Evolutionary conservation across 2,329 filamentous ascomycete genomes (phyloP).

Genomic region (Fusarium sarcochroum): DNA sequence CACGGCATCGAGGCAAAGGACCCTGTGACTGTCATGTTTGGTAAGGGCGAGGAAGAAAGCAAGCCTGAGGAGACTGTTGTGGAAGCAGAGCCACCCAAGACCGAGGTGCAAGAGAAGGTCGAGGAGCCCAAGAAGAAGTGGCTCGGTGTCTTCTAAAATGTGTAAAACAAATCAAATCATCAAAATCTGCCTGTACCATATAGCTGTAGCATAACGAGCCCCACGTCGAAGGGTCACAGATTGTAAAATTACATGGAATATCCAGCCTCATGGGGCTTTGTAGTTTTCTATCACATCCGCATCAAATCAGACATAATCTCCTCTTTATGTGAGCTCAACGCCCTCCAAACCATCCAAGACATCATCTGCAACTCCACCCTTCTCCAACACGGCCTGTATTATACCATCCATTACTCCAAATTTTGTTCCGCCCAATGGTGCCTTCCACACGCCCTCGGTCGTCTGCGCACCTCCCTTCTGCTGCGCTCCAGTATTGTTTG

Average conservation of each 20-base stretch:
- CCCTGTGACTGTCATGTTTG: constrained; percentile 64
- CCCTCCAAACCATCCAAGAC: constrained; percentile 85
- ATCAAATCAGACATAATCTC: constrained; percentile 1
- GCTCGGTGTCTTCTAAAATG: constrained; percentile 81
- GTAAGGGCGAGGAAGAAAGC: constrained; percentile 54
- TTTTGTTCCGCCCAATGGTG: constrained; percentile 86
- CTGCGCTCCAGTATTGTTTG: constrained; percentile 61
- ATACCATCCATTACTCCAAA: constrained; percentile 79
- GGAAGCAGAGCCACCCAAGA: constrained; percentile 53
- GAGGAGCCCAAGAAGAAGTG: constrained; percentile 76
- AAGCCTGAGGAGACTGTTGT: constrained; percentile 55
- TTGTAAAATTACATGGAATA: constrained; percentile 41
- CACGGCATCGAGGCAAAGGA: constrained; percentile 81
- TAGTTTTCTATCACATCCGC: constrained; percentile 13
- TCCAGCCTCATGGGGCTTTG: constrained; percentile 19
- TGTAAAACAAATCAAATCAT: constrained; percentile 17
- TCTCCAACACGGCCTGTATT: constrained; percentile 81
- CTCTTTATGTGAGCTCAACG: constrained; percentile 74
- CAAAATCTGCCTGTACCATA: constrained; percentile 38
- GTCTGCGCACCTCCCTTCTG: constrained; percentile 65
- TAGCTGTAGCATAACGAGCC: constrained; percentile 34
- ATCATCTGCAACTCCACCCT: constrained; percentile 86
- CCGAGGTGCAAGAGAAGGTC: constrained; percentile 49
- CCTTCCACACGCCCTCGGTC: constrained; percentile 85
- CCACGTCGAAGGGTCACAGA: constrained; percentile 24